Evolutionary conservation across 106 monocot genomes (phyloP).

Genomic region (Narthecium ossifragum): DNA sequence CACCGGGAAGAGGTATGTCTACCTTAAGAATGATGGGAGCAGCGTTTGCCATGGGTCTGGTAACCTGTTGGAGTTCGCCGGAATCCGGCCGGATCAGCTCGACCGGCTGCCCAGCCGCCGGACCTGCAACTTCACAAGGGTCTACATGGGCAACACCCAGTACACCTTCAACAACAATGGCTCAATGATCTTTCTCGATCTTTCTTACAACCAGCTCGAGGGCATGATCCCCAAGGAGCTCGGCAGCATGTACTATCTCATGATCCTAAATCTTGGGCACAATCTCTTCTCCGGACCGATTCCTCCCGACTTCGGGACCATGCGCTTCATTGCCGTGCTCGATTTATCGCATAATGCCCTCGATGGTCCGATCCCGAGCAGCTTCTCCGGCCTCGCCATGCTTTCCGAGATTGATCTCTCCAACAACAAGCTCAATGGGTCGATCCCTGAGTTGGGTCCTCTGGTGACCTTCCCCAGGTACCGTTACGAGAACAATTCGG

Average conservation of each 20-base stretch:
- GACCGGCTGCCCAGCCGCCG: conserved; percentile 35
- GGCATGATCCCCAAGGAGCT: conserved; percentile 61
- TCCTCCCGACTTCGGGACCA: conserved; percentile 44
- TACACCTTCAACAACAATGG: conserved; percentile 96
- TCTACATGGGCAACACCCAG: conserved; percentile 75
- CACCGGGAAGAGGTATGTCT: conserved; percentile 75
- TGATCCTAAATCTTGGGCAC: conserved; percentile 84
- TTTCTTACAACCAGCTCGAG: conserved; percentile 67
- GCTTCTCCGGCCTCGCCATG: conserved; percentile 50
- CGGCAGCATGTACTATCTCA: conserved; percentile 66
- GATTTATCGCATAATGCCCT: conserved; percentile 79
- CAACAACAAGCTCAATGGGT: conserved; percentile 72
- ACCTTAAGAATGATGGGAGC: conserved; percentile 70
- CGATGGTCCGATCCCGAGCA: conserved; percentile 59
- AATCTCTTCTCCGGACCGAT: conserved; percentile 60
- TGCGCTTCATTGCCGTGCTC: conserved; percentile 51
- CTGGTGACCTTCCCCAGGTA: conserved; percentile 52
- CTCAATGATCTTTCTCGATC: conserved; percentile 83
- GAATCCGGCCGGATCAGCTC: conserved; percentile 67
- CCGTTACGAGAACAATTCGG: conserved; percentile 75
- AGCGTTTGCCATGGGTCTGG: conserved; percentile 65
- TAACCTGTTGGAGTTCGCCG: conserved; percentile 77
- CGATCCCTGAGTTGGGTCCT: conserved; percentile 71
- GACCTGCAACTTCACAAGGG: conserved; percentile 78
- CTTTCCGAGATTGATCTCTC: conserved; percentile 87